Percentiles rank a stretch among this genome's conserved stretches.
Conservation (phyloP, 306 rosid species). For the Calophaca sinica region DNA sequence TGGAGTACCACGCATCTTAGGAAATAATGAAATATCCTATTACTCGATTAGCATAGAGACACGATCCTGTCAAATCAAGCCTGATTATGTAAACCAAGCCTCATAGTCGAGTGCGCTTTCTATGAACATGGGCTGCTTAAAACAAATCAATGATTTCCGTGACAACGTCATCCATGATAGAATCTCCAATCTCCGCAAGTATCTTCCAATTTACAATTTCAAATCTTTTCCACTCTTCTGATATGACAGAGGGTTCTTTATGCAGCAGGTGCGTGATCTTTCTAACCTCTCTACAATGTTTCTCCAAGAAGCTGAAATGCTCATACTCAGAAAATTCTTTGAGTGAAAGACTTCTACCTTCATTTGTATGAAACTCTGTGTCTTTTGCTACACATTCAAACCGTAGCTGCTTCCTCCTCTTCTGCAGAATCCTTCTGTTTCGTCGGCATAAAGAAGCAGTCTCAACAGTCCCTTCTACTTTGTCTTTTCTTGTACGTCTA, state of each 20-base stretch:
- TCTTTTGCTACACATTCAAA: constrained; percentile 10
- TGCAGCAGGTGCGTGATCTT: constrained; percentile 31
- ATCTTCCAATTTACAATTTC: constrained; percentile 39
- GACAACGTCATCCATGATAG: constrained; percentile 55
- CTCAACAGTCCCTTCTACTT: constrained; percentile 21
- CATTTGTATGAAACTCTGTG: constrained; percentile 9
- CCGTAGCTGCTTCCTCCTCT: constrained; percentile 7
- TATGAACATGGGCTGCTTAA: not conserved
- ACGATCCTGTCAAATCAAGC: not conserved
- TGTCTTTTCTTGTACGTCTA: constrained; percentile 18
- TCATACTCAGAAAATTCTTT: constrained; percentile 39
- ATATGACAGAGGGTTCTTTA: constrained; percentile 35
- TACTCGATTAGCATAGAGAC: too few relatives aligned
- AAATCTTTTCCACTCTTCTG: constrained; percentile 50
- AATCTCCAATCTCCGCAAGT: constrained; percentile 53
- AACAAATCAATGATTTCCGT: constrained; percentile 45
- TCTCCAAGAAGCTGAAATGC: constrained; percentile 43
- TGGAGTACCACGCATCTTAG: too few relatives aligned
- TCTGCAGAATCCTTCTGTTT: constrained; percentile 36
- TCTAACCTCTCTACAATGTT: constrained; percentile 38
- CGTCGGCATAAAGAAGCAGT: constrained; percentile 29
- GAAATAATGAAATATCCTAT: too few relatives aligned
- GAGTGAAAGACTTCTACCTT: constrained; percentile 23
- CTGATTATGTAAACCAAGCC: constrained; percentile 25
- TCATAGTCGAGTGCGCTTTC: not conserved